phyloP scores from a whole-genome alignment of 108 stramenopile genomes.

The Parietichytrium sp. region DNA sequence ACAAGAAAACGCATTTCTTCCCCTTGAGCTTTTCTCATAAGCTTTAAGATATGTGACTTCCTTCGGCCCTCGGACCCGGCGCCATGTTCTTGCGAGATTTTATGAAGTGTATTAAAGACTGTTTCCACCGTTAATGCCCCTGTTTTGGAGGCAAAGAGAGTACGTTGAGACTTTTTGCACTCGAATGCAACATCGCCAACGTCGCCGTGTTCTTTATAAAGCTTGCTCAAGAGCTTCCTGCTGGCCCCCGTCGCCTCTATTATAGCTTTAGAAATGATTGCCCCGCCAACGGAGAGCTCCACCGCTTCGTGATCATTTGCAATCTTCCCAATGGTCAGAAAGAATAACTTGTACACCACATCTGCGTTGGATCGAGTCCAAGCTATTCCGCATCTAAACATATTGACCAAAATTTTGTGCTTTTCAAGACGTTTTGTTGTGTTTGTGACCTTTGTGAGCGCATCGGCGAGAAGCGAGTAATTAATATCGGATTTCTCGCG shows the following conservation, averaged over 20 bases:
- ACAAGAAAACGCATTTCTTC: constrained; percentile 29
- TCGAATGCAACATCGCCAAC: constrained; percentile 5
- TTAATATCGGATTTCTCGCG: too few relatives aligned
- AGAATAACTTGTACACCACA: background rate
- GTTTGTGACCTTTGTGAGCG: background rate
- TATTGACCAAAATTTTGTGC: constrained; percentile 12
- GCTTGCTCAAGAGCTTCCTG: background rate
- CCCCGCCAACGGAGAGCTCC: constrained; percentile 10
- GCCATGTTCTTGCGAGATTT: background rate
- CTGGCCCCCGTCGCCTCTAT: background rate
- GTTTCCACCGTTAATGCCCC: background rate
- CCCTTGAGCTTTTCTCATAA: background rate
- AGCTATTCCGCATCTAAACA: background rate
- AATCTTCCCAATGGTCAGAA: background rate
- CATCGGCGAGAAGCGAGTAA: background rate
- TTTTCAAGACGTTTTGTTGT: constrained; percentile 34
- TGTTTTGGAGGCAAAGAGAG: background rate
- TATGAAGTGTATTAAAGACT: background rate
- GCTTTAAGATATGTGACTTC: background rate
- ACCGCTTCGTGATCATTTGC: constrained; percentile 14
- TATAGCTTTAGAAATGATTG: background rate
- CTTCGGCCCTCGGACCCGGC: background rate
- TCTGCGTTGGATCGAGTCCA: background rate
- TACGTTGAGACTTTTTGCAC: background rate
- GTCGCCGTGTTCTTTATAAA: constrained; percentile 13